phyloP scores from a whole-genome alignment of 495 filamentous ascomycete genomes.

The Neurospora tetrasperma region DNA sequence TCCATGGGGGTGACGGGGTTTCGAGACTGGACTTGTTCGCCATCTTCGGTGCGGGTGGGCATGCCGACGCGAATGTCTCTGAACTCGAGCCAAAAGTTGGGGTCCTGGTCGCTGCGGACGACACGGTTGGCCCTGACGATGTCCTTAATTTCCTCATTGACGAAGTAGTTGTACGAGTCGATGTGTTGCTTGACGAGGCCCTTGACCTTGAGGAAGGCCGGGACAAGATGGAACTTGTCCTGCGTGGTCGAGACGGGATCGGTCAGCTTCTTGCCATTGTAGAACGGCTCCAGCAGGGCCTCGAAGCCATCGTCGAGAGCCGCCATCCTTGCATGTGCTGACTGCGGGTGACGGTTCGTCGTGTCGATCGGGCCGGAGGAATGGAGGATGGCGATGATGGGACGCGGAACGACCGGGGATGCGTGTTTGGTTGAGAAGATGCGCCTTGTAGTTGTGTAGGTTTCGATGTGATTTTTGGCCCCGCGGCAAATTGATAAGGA shows the following conservation, averaged over 20 bases:
- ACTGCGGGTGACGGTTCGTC: neutral
- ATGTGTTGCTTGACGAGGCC: conserved; percentile 58
- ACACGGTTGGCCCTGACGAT: conserved; percentile 82
- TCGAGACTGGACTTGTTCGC: conserved; percentile 39
- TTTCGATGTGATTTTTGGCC: neutral
- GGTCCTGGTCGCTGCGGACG: conserved; percentile 80
- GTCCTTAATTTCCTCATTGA: conserved; percentile 89
- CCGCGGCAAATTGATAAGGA: neutral
- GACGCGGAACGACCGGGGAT: neutral
- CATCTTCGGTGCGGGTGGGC: conserved; percentile 67
- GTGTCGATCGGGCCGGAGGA: neutral
- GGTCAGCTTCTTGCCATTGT: conserved; percentile 85
- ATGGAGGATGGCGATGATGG: neutral
- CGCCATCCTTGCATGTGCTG: conserved; percentile 26
- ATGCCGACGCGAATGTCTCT: conserved; percentile 75
- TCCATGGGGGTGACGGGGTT: conserved; percentile 80
- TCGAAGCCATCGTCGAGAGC: conserved; percentile 56
- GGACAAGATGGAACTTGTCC: conserved; percentile 94
- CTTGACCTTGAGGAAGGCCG: conserved; percentile 95
- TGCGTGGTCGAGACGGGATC: conserved; percentile 85
- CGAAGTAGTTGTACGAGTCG: conserved; percentile 96
- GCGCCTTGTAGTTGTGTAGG: neutral
- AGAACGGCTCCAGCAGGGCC: conserved; percentile 87
- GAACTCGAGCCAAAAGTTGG: conserved; percentile 79
- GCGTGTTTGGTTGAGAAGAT: neutral